Evolutionary conservation across 495 filamentous ascomycete genomes (phyloP).

Genomic region (Aspergillus heteromorphus): DNA sequence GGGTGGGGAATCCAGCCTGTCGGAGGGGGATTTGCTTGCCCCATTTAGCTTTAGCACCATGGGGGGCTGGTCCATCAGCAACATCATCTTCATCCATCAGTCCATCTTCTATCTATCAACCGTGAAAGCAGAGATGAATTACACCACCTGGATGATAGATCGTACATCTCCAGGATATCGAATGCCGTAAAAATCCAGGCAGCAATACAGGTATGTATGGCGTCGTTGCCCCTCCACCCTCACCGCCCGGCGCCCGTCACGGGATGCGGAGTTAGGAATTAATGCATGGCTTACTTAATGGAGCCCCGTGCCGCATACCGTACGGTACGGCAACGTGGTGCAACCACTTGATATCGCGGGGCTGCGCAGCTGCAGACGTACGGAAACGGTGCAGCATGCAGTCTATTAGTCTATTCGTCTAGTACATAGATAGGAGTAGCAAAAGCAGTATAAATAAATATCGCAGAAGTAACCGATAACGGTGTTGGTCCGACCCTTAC

Average conservation of each 20-base stretch:
- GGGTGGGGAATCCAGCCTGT: background rate
- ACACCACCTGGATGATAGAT: too few relatives aligned
- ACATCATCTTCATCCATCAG: too few relatives aligned
- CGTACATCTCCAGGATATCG: too few relatives aligned
- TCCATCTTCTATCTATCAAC: too few relatives aligned
- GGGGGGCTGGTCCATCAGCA: too few relatives aligned
- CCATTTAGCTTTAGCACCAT: too few relatives aligned
- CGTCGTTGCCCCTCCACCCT: background rate
- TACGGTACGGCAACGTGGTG: background rate
- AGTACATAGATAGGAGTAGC: background rate
- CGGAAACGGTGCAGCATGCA: background rate
- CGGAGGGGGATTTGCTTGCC: too few relatives aligned
- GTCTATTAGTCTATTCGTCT: background rate
- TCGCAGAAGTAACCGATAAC: background rate
- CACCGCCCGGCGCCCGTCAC: background rate
- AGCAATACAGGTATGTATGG: too few relatives aligned
- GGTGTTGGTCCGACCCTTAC: background rate
- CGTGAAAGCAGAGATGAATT: too few relatives aligned
- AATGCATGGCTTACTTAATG: background rate
- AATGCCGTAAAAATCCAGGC: too few relatives aligned
- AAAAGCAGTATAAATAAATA: too few relatives aligned
- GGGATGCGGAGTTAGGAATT: conserved; percentile 8
- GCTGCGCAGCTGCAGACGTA: background rate
- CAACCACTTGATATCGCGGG: background rate
- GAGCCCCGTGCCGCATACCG: background rate